Evolutionary conservation across 495 filamentous ascomycete species (phyloP).

Genomic region (Schizothecium vesticola): DNA sequence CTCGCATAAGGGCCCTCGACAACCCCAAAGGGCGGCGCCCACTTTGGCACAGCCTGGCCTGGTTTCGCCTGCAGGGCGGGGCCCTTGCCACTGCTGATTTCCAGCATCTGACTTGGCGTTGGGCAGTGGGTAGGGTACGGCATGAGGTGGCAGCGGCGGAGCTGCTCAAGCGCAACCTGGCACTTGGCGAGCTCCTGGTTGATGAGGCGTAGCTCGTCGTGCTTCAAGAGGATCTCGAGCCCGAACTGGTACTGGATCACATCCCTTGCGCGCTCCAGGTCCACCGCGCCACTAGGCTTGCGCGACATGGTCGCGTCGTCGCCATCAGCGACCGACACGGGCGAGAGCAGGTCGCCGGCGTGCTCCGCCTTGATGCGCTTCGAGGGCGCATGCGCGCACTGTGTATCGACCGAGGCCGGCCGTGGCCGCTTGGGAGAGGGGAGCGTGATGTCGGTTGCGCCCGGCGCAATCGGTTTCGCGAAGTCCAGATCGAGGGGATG

Average conservation of each 20-base stretch:
- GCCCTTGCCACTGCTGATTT: slow-evolving; percentile 67
- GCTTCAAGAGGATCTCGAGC: slow-evolving; percentile 88
- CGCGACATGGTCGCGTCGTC: slow-evolving; percentile 17
- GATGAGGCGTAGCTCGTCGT: slow-evolving; percentile 87
- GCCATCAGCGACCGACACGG: slow-evolving; percentile 22
- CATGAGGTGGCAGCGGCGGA: slow-evolving; percentile 84
- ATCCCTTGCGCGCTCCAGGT: slow-evolving; percentile 52
- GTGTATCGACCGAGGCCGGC: slow-evolving; percentile 28
- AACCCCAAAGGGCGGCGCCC: slow-evolving; percentile 80
- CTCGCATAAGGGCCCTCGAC: slow-evolving; percentile 85
- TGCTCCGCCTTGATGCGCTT: slow-evolving; percentile 37
- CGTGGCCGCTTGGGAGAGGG: slow-evolving; percentile 32
- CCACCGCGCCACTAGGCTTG: slow-evolving; percentile 14
- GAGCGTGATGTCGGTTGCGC: slow-evolving; percentile 11
- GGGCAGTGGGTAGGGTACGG: slow-evolving; percentile 69
- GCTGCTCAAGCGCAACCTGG: slow-evolving; percentile 89
- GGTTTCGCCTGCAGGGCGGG: slow-evolving; percentile 52
- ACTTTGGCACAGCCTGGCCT: slow-evolving; percentile 56
- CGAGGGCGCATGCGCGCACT: slow-evolving; percentile 4
- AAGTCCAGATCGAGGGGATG: slow-evolving; percentile 13
- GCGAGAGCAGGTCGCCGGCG: slow-evolving; percentile 30
- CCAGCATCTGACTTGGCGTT: slow-evolving; percentile 53
- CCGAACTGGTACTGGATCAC: slow-evolving; percentile 80
- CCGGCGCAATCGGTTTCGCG: slow-evolving; percentile 7
- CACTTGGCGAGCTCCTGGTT: slow-evolving; percentile 96